These are phyloP conservation scores for Cryphonectria parasitica DNA, from an alignment of 2,329 filamentous ascomycete species.

Conservation along the genomic window DNA sequence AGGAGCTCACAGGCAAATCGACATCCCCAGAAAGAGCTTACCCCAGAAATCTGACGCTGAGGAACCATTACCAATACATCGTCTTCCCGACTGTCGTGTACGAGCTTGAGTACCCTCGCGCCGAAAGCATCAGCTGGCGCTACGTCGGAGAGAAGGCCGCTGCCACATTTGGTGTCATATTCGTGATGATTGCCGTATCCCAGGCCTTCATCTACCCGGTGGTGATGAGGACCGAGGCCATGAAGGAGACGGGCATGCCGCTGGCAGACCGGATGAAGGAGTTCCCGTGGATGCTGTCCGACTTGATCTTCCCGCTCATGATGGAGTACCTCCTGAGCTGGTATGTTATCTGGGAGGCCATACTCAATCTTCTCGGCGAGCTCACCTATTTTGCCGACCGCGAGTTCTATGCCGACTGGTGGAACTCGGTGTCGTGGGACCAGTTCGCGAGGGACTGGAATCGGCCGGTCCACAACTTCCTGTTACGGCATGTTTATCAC, in stretches of 20 bases:
- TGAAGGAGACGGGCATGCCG: slow-evolving; percentile 69
- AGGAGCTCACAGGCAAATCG: slow-evolving; percentile 68
- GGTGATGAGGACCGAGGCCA: slow-evolving; percentile 66
- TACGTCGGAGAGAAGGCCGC: slow-evolving; percentile 74
- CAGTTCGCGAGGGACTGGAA: slow-evolving; percentile 85
- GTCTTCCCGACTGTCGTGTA: slow-evolving; percentile 78
- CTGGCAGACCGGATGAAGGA: slow-evolving; percentile 63
- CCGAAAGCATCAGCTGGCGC: slow-evolving; percentile 69
- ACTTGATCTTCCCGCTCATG: slow-evolving; percentile 78
- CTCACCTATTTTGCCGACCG: slow-evolving; percentile 77
- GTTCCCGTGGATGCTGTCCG: slow-evolving; percentile 76
- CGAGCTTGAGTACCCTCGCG: slow-evolving; percentile 75
- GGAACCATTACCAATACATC: slow-evolving; percentile 73
- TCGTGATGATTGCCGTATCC: slow-evolving; percentile 78
- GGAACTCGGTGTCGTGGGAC: slow-evolving; percentile 70
- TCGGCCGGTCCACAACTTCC: slow-evolving; percentile 75
- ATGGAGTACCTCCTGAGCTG: slow-evolving; percentile 77
- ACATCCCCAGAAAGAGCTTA: slow-evolving; percentile 57
- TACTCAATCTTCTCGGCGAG: slow-evolving; percentile 77
- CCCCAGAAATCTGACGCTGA: slow-evolving; percentile 68
- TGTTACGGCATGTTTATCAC: slow-evolving; percentile 80
- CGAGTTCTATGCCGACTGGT: slow-evolving; percentile 70
- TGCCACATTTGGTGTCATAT: slow-evolving; percentile 73
- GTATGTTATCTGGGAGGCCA: slow-evolving; percentile 81
- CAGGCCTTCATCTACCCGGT: slow-evolving; percentile 80